These are phyloP conservation scores for Golubevia sp. DNA, from an alignment of 1,284 basidiomycete genomes.

Conservation along the genomic window DNA sequence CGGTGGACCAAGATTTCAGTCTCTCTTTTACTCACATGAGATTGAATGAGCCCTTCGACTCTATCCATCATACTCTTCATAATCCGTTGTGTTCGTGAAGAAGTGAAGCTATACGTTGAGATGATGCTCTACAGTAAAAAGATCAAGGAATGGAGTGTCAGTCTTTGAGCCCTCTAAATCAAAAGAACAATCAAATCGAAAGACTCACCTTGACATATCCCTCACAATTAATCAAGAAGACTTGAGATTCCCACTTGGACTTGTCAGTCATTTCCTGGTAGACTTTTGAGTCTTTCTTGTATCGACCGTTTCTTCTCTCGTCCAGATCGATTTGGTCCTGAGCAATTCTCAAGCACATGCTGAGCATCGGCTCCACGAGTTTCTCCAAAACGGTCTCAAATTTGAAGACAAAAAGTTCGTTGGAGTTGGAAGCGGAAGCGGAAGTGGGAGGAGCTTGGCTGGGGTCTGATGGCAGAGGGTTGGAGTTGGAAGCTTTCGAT, in stretches of 20 bases:
- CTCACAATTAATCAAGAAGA: conserved; percentile 34
- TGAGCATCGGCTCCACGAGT: conserved; percentile 33
- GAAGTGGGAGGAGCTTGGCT: not conserved
- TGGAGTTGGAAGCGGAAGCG: too few relatives aligned
- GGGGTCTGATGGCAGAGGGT: not conserved
- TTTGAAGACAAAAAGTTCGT: conserved; percentile 12
- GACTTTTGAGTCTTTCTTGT: conserved; percentile 8
- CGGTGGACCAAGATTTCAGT: too few relatives aligned
- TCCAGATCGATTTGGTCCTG: conserved; percentile 1
- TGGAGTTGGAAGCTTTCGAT: not conserved
- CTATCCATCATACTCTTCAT: conserved; percentile 2
- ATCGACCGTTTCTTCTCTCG: not conserved
- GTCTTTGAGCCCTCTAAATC: not conserved
- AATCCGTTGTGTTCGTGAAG: conserved; percentile 13
- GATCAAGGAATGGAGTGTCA: not conserved
- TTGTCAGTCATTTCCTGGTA: conserved; percentile 4
- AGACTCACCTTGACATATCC: conserved; percentile 14
- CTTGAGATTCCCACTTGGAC: conserved; percentile 22
- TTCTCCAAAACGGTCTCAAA: conserved; percentile 27
- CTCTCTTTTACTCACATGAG: not conserved
- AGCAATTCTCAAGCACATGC: conserved; percentile 23
- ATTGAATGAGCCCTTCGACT: conserved; percentile 6
- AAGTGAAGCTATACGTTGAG: conserved; percentile 2
- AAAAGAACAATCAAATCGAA: not conserved
- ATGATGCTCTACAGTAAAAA: not conserved